phyloP scores from a whole-genome alignment of 75 land plant species.

The Ceratopteris richardii region DNA sequence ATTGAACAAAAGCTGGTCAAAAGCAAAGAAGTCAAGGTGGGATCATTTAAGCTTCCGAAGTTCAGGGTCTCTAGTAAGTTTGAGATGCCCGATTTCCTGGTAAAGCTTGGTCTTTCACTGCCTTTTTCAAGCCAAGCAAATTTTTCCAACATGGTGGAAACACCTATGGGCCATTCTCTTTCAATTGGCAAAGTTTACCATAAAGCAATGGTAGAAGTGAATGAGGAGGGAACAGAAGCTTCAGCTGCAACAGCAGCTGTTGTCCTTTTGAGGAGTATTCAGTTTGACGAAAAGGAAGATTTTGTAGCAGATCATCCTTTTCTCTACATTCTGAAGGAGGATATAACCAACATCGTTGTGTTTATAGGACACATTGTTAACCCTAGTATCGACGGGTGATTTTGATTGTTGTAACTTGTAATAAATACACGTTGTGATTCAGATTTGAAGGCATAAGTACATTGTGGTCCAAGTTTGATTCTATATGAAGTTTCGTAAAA shows the following conservation, averaged over 20 bases:
- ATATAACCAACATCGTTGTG: conserved; percentile 53
- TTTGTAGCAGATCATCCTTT: conserved; percentile 94
- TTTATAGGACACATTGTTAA: conserved; percentile 69
- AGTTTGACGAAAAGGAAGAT: conserved; percentile 20
- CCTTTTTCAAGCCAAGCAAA: conserved; percentile 57
- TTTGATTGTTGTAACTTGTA: background rate
- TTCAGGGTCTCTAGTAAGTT: conserved; percentile 65
- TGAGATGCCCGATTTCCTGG: conserved; percentile 48
- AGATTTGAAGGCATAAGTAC: no score
- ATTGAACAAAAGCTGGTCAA: conserved; percentile 35
- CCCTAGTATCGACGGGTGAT: conserved; percentile 20
- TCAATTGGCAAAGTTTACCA: conserved; percentile 65
- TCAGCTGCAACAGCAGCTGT: conserved; percentile 76
- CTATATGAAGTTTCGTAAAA: no score
- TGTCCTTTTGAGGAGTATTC: conserved; percentile 15
- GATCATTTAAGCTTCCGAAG: conserved; percentile 55
- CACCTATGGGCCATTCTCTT: conserved; percentile 26
- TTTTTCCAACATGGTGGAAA: conserved; percentile 68
- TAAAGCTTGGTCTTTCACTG: conserved; percentile 46
- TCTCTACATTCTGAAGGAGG: conserved; percentile 66
- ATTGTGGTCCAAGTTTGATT: no score
- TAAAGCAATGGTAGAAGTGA: conserved; percentile 78
- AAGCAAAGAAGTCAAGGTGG: conserved; percentile 28
- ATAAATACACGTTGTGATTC: background rate
- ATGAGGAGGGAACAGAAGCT: conserved; percentile 94